Evolutionary conservation across 306 rosid genomes (phyloP), one percentile per base, ranked within the genome.

Genomic region (Rosa multiflora): DNA sequence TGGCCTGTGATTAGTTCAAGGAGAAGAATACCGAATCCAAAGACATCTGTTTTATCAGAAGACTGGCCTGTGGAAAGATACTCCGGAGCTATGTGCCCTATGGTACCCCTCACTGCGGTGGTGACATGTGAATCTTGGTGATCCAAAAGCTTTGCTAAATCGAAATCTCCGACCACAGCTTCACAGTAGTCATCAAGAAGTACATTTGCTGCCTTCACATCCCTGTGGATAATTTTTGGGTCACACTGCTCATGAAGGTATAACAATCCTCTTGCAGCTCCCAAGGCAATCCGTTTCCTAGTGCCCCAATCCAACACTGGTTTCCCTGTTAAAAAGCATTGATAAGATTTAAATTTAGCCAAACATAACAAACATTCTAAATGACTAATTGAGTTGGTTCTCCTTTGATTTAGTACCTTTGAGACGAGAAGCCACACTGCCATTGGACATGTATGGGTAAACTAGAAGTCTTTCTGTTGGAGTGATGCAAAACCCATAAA

Each of bases 231-330:
- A 58, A 94, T 92, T 83, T 94, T 94, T 6, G 98, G 98, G 76
- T 94, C 98, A 86, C 98, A 94, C 59, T 94, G 98, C 82, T 94
- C 98, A 73, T 94, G 98, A 64, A 94, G 96, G 79, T 94, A 94
- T 69, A 92, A 47, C 20, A 94, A 85, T 77, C 98, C 98, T 79
- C 98, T 92, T 64, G 86, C 97, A 37, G 98, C 94, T 77, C 98
- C 98, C 43, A 94, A 58, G 21, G 97, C 89, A 61, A 94, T 94
- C 76, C 93, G 92, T 87, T 94, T 94, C 85, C 98, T 88, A 20
- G 94, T 89, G 73, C 89, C 83, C 98, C 97, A 94, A 21, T 94
- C 98, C 80, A 94, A 70, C 8, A 85, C 93, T 6, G 97, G 97
- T 59, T 92, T 94, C 43, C 88, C 98, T 92, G 90, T 26, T 39